Base-by-base conservation (phyloP, 768 basidiomycete genomes). In the Podaxis sp. region DNA sequence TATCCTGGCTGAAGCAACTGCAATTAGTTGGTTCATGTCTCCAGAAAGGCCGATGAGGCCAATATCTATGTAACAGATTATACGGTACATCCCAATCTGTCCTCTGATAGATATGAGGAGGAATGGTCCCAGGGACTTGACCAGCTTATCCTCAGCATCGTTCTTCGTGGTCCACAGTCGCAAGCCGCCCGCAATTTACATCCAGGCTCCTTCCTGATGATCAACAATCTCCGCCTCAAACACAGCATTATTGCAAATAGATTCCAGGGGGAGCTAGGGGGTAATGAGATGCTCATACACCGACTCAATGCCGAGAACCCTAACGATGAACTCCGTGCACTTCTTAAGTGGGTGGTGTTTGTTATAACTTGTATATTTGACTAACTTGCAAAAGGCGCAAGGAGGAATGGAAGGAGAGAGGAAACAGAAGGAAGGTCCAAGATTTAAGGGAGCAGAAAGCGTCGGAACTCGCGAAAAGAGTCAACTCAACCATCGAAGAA, bases 21-120 rank as follows among this genome's bases (percentile, higher is more conserved):
- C 13, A 33, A 33, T 33, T 61, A 89, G 88, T 70, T 87, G 38
- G 71, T 90, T 2, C 77, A 80, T 64, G 63, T 77, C 19, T 64
- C 71, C 22, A 73, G 76, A 48, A 67, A 74, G 17, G 66, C 67
- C 38, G 71, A 74, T 28, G 69, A 71, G 22, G 71, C 79, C 3
- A 77, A 74, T 54, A 71, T 89, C 42, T 87, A 82, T 64, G 82
- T 87, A 33, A 89, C 88, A 9, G 89, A 91, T 70, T 90, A 89
- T 68, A 87, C 87, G 2, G 69, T 74, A 2, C 80, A 87, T 57
- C 66, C 77, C 4, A 72, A 80, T 52, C 73, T 88, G 39, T 68
- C 74, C 3, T 64, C 71, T 17, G 61, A 70, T 2, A 61, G 68
- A 22, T 65, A 71, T 9, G 65, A 73, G 8, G 72, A 74, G 52